These are phyloP conservation scores for Grosmannia serpens DNA, from an alignment of 2,329 filamentous ascomycete genomes.

Conservation along the genomic window DNA sequence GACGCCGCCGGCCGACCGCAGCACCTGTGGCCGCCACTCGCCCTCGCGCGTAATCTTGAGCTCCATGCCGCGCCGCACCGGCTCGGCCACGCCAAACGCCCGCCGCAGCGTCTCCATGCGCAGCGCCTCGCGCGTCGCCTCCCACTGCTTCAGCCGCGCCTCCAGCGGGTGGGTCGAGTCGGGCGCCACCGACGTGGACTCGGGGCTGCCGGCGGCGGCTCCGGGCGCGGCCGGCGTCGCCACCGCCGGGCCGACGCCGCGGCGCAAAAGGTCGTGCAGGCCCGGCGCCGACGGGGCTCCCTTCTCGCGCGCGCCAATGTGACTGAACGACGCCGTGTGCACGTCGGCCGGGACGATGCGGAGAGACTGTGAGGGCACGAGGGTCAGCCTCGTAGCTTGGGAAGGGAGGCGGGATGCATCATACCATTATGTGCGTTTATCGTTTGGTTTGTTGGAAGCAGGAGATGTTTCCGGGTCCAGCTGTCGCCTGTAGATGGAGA, in stretches of 20 bases:
- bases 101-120: slow-evolving; percentile 84
- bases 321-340: slow-evolving; percentile 55
- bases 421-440: neutral
- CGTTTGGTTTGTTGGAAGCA: too few relatives aligned
- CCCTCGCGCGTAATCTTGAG: slow-evolving; percentile 73
- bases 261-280: slow-evolving; percentile 84
- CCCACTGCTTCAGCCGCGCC: slow-evolving; percentile 79
- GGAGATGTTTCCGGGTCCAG: too few relatives aligned
- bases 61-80: slow-evolving; percentile 88
- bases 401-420: neutral
- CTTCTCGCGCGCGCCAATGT: slow-evolving; percentile 43
- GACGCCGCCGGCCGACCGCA: slow-evolving; percentile 42
- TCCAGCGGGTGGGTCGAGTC: slow-evolving; percentile 80
- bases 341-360: slow-evolving; percentile 67
- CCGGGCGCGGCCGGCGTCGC: slow-evolving; percentile 27
- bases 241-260: slow-evolving; percentile 56
- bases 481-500: too few relatives aligned
- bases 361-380: slow-evolving; percentile 54
- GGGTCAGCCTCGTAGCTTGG: neutral
- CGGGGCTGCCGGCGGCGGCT: slow-evolving; percentile 28
- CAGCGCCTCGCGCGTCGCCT: slow-evolving; percentile 72
- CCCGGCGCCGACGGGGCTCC: slow-evolving; percentile 85
- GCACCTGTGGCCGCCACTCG: slow-evolving; percentile 64
- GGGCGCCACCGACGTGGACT: slow-evolving; percentile 32
- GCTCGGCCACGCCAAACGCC: slow-evolving; percentile 86